phyloP scores from a whole-genome alignment of 2,329 filamentous ascomycete genomes.

The Raffaelea ambrosiae region DNA sequence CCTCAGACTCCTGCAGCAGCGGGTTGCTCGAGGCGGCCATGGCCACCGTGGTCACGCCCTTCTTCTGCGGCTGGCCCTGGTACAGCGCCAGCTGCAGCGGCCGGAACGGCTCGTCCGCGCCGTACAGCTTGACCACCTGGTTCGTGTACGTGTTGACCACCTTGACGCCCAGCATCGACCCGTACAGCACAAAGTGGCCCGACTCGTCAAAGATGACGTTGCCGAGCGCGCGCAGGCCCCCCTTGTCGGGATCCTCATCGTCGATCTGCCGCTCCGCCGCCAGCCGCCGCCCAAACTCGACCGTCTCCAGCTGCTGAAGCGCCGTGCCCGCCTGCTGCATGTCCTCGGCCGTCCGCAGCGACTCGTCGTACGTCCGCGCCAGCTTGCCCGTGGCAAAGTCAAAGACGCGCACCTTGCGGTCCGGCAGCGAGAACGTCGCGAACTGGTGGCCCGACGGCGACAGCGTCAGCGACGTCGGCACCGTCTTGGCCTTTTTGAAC shows the following conservation, averaged over 20 bases:
- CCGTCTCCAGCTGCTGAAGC: slow-evolving; percentile 70
- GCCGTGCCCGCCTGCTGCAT: slow-evolving; percentile 94
- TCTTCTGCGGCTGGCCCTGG: slow-evolving; percentile 91
- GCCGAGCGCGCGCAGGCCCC: slow-evolving; percentile 55
- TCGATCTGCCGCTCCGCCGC: slow-evolving; percentile 84
- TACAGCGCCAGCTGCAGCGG: slow-evolving; percentile 79
- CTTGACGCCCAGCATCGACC: slow-evolving; percentile 85
- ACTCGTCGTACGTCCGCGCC: slow-evolving; percentile 91
- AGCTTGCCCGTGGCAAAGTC: slow-evolving; percentile 86
- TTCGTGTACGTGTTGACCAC: slow-evolving; percentile 96
- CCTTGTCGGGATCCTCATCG: slow-evolving; percentile 30
- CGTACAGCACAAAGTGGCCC: slow-evolving; percentile 89
- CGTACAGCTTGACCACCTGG: slow-evolving; percentile 81
- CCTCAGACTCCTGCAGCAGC: slow-evolving; percentile 83
- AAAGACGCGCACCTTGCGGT: slow-evolving; percentile 87
- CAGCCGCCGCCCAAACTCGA: slow-evolving; percentile 85
- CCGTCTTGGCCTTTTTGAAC: slow-evolving; percentile 90
- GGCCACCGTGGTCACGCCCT: slow-evolving; percentile 83
- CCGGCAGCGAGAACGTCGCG: slow-evolving; percentile 82
- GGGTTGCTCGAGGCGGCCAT: slow-evolving; percentile 97
- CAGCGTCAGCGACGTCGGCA: slow-evolving; percentile 71
- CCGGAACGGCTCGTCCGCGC: slow-evolving; percentile 80
- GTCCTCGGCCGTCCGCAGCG: slow-evolving; percentile 75
- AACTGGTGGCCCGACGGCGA: slow-evolving; percentile 83
- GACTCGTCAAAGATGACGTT: slow-evolving; percentile 96